Conservation (phyloP, 1,139 yeast species). For the Lodderomyces jiufengensis region DNA sequence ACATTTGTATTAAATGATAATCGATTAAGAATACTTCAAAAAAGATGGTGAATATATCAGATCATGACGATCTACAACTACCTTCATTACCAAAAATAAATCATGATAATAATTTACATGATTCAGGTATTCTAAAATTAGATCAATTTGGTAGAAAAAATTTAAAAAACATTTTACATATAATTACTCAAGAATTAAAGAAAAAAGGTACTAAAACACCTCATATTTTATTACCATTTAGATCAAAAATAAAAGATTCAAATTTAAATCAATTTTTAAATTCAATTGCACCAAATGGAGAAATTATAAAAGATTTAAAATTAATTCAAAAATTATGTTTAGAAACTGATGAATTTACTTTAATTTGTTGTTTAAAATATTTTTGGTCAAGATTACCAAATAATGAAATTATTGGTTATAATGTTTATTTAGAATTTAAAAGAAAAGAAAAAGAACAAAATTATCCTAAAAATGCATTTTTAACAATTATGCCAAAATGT, state of each 20-base stretch:
- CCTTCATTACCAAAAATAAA: constrained; percentile 16
- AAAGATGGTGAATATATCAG: no score
- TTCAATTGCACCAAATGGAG: constrained; percentile 52
- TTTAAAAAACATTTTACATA: constrained; percentile 60
- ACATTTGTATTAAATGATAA: no score
- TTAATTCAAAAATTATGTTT: constrained; percentile 35
- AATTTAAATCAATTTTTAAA: constrained; percentile 52
- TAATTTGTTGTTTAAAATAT: constrained; percentile 72
- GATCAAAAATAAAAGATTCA: constrained; percentile 60
- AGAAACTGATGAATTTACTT: constrained; percentile 59
- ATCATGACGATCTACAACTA: constrained; percentile 11
- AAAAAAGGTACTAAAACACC: constrained; percentile 55
- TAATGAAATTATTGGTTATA: constrained; percentile 83
- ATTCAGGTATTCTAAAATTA: constrained; percentile 16
- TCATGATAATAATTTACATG: constrained; percentile 3
- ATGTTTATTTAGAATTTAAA: constrained; percentile 68
- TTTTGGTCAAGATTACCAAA: constrained; percentile 85
- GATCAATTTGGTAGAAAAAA: constrained; percentile 59
- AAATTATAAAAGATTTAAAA: constrained; percentile 28
- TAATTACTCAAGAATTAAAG: constrained; percentile 64
- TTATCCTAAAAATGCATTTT: constrained; percentile 68
- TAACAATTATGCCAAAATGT: constrained; percentile 80
- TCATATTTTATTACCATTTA: constrained; percentile 63
- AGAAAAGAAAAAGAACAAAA: constrained; percentile 61
- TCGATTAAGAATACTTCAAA: no score